Conservation (phyloP, 1,139 yeast genomes). For the Blastobotrys niveus region DNA sequence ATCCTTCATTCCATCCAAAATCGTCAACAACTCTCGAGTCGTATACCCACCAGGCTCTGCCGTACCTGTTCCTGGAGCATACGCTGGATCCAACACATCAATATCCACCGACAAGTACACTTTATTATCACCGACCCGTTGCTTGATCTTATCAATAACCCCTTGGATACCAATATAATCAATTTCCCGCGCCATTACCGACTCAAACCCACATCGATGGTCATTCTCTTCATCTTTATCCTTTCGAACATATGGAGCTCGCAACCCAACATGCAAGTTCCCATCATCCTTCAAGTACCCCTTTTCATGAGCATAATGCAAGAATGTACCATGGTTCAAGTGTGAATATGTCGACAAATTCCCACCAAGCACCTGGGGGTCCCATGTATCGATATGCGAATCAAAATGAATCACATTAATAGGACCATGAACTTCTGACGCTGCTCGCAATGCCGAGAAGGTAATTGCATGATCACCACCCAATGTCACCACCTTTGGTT, state of each 20-base stretch:
- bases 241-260: slow-evolving; percentile 44
- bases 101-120: slow-evolving; percentile 71
- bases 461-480: slow-evolving; percentile 80
- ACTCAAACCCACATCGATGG: slow-evolving; percentile 54
- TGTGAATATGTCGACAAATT: slow-evolving; percentile 35
- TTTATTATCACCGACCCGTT: slow-evolving; percentile 52
- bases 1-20: slow-evolving; percentile 53
- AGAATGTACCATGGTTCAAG: slow-evolving; percentile 71
- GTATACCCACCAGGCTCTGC: slow-evolving; percentile 79
- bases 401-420: slow-evolving; percentile 68
- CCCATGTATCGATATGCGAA: slow-evolving; percentile 69
- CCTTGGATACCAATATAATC: slow-evolving; percentile 42
- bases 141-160: slow-evolving; percentile 53
- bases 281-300: slow-evolving; percentile 45
- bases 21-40: slow-evolving; percentile 61
- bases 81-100: slow-evolving; percentile 74
- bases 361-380: slow-evolving; percentile 71
- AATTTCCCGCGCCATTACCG: slow-evolving; percentile 64
- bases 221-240: slow-evolving; percentile 54
- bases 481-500: slow-evolving; percentile 55
- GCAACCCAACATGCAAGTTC: slow-evolving; percentile 63
- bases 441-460: slow-evolving; percentile 61
- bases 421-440: slow-evolving; percentile 54
- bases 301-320: slow-evolving; percentile 59
- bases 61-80: slow-evolving; percentile 80